Base-by-base conservation (phyloP, 2,329 filamentous ascomycete genomes). In the Fusarium buxicola region DNA sequence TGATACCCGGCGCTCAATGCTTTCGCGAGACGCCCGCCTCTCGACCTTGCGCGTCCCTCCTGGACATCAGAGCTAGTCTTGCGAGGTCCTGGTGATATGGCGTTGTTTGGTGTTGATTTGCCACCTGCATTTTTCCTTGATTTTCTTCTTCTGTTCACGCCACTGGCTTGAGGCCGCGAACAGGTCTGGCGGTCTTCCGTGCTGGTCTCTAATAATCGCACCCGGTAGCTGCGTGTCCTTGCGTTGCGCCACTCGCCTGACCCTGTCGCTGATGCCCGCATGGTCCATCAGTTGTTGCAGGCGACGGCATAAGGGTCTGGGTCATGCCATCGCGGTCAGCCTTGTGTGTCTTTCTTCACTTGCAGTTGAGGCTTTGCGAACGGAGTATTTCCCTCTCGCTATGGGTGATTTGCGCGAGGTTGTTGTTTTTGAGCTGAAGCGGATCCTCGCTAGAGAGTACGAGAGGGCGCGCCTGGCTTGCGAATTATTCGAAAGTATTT, bases 1-100 rank as follows among this genome's bases (percentile, higher is more conserved):
- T 81, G 81, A 87, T 86, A 86, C 84, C 84, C 82, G 81, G 79
- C 82, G 82, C 81, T 80, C 81, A 81, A 84, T 83, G 81, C 79
- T 81, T 80, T 76, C 72, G 74, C 60, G 77, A 80, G 76, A 73
- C 61, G 75, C 65, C 21, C 58, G 59, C 53, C 63, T 68, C 57
- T 69, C 39, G 68, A 63, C 66, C 61, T 71, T 66, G 66, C 64
- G 65, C 66, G 61, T 59, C 66, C 59, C 61, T 55, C 46, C 54
- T 63, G 62, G 66, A 69, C 66, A 70, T 66, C 59, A 67, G 47
- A 67, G 72, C 75, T 77, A 76, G 75, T 77, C 32, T 74, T 76
- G 74, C 75, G 75, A 76, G 74, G 68, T 69, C 67, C 73, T 71
- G 72, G 75, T 75, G 76, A 77, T 79, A 70, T 73, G 66, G 72